Evolutionary conservation across 208 protist species (phyloP), one percentile per base, ranked within the genome.

Genomic region (Acanthamoeba divionensis): DNA sequence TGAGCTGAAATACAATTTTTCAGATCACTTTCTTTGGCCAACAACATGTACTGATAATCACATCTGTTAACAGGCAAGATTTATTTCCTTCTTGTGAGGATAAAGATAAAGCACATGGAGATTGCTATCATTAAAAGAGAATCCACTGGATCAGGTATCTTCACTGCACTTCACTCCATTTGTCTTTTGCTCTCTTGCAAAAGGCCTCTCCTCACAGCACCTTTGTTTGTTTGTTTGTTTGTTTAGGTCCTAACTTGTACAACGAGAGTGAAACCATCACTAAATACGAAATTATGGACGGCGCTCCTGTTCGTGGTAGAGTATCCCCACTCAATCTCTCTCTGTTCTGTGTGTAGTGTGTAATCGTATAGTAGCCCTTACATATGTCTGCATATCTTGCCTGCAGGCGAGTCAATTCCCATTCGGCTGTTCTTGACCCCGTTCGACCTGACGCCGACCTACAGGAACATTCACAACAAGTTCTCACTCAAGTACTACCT

Each of bases 231-330:
- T 26, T 55, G 33, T 0, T 41, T 33, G 4, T 13, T 38, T 36
- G 45, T 67, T 26, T 33, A 90, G 94, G 95, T 41, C 82, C 95
- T 7, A 94, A 94, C 38, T 55, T 96, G 18, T 97, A 96, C 90
- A 96, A 95, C 82, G 96, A 98, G 71, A 96, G 41, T 60, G 95
- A 97, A 66, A 97, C 96, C 33, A 88, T 98, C 41, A 95, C 96
- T 15, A 98, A 97, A 83, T 98, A 96, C 77, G 97, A 98, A 93
- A 97, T 98, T 89, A 98, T 98, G 97, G 96, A 98, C 90, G 97
- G 97, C 75, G 94, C 95, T 2, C 97, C 97, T 33, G 96, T 98
- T 5, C 93, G 94, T 41, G 95, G 95, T 96, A 8, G n/a, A n/a
- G n/a, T n/a, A n/a, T n/a, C 10, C 69, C 41, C 13, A 1, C 48